phyloP scores from a whole-genome alignment of 768 basidiomycete species.

The Amanita rubescens region DNA sequence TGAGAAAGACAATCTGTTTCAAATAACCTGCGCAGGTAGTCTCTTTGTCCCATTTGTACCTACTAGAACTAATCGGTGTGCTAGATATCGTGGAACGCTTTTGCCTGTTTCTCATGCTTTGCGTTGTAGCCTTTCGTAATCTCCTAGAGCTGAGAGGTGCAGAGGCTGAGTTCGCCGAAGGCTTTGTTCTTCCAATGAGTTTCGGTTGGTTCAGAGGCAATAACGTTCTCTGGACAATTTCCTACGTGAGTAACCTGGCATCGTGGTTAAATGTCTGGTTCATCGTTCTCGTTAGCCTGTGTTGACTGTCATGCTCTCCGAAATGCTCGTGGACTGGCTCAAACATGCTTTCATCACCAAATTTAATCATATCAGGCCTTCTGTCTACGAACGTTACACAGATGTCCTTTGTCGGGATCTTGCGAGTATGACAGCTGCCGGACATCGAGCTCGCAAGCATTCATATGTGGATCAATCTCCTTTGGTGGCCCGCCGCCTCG shows the following conservation, averaged over 20 bases:
- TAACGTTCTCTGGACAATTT: slow-evolving; percentile 79
- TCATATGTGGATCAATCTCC: slow-evolving; percentile 94
- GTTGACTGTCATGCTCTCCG: slow-evolving; percentile 81
- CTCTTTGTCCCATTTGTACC: neutral
- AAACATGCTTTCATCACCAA: slow-evolving; percentile 99
- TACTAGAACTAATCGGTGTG: neutral
- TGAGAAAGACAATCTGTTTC: slow-evolving; percentile 97
- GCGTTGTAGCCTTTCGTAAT: slow-evolving; percentile 88
- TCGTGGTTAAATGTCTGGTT: neutral
- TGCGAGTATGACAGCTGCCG: slow-evolving; percentile 66
- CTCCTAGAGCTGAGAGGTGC: slow-evolving; percentile 90
- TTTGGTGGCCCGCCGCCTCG: slow-evolving; percentile 85
- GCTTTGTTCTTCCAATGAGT: slow-evolving; percentile 70
- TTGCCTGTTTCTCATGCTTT: slow-evolving; percentile 84
- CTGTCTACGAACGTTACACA: slow-evolving; percentile 90
- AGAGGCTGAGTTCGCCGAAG: slow-evolving; percentile 72
- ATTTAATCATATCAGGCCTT: slow-evolving; percentile 96
- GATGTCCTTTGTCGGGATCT: slow-evolving; percentile 95
- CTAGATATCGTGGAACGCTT: slow-evolving; percentile 97
- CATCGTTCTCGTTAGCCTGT: slow-evolving; percentile 57
- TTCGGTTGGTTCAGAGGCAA: slow-evolving; percentile 81
- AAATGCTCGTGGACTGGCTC: slow-evolving; percentile 95
- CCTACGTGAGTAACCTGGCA: slow-evolving; percentile 59
- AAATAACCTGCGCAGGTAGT: slow-evolving; percentile 95
- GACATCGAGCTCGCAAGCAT: slow-evolving; percentile 72